Evolutionary conservation across 495 filamentous ascomycete genomes (phyloP), one percentile per base, ranked within the genome.

Genomic region (Neurospora sp.): DNA sequence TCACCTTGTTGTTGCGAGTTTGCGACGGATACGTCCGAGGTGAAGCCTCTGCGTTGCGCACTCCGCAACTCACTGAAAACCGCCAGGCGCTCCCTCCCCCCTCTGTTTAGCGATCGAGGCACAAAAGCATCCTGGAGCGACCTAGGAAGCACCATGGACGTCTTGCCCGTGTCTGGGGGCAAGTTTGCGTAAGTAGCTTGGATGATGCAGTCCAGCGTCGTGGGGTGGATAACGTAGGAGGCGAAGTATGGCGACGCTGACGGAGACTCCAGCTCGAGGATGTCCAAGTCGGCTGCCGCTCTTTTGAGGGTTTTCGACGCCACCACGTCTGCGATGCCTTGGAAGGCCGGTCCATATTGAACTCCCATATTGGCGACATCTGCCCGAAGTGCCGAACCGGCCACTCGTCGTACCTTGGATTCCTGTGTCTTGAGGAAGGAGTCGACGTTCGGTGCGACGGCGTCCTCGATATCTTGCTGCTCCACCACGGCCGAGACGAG

Each of bases 111-210:
- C 75, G 75, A 16, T 75, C 71, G 20, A 11, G 78, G 75, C 37
- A 80, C 39, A 12, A 74, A 77, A 40, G 80, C 77, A 38, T 72
- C 40, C 35, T 76, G 73, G 37, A 81, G 78, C n/a, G 77, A 80
- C 46, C 78, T 74, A 9, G 80, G 76, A n/a, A 79, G 42, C 1
- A 76, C 68, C 12, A 76, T 78, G n/a, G 77, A 73, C 68, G 75
- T 76, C 44, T 74, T 69, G 42, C 74, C 71, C 42, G 69, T 70
- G 4, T 74, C 73, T 18, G 78, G 75, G 59, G 77, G 72, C 48
- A 80, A 74, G 42, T 71, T 73, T 3, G 73, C 71, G 11, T 77
- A 77, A 11, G 73, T 42, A 8, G 76, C 59, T 48, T 40, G 39
- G 39, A 40, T 40, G 39, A 40, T 40, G 39, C 39, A 40, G 39